Base-by-base conservation (phyloP, 2,329 filamentous ascomycete species). In the Diaporthe vaccinii region DNA sequence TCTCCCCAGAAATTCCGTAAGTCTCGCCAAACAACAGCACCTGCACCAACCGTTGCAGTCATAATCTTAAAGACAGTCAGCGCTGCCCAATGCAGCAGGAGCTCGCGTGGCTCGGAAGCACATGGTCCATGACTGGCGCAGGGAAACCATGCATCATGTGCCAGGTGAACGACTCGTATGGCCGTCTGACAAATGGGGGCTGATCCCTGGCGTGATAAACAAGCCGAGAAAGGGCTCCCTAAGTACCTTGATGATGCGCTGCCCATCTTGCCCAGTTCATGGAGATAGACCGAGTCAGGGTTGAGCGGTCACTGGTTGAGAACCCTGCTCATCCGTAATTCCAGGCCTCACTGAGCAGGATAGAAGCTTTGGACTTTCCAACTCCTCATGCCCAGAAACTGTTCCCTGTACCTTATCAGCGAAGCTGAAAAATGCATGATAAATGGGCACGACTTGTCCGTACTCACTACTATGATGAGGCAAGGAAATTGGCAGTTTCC, bases 111-210 rank as follows among this genome's bases (percentile, higher is more conserved):
- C n/a, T 55, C 14, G 7, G 15, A n/a, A n/a, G 34, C 5, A 12
- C 49, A 41, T 41, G 65, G 65, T 41, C 65, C 65, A 55, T 69
- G 65, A 55, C 65, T 53, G 46, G 46, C n/a, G 49, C 34, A 55
- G 49, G n/a, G 34, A 41, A 22, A 1, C 14, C n/a, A 55, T 20
- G 49, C 31, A 69, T 69, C 49, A 69, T 55, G 49, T 69, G 65
- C 65, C 8, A 15, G 65, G 22, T 20, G 8, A 55, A 41, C 65
- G 65, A 69, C 65, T 55, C 46, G 51, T 69, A 39, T 69, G 34
- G 31, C 25, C 22, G 8, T 28, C 4, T 20, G 20, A 39, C 41
- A 28, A 55, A 41, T 34, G 17, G 34, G 65, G 34, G 15, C 46
- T 22, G 65, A 55, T 41, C 49, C 49, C 34, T 69, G 65, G 34